Conservation (phyloP, 371 early-diverging fungal species). For the Mucor lusitanicus region DNA sequence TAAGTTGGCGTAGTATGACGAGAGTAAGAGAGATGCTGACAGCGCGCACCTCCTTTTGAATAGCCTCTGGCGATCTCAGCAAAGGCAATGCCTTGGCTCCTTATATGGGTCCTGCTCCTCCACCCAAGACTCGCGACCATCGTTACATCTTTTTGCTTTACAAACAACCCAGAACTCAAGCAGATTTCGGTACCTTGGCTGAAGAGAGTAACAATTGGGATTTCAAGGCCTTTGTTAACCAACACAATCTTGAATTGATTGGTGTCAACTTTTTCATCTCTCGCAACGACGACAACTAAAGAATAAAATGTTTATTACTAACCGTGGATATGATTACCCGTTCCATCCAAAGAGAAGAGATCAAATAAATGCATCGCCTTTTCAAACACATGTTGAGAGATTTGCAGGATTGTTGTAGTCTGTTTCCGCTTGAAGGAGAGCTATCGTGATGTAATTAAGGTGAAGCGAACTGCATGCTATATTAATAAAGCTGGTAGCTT, state of each 20-base stretch:
- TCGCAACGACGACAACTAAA: slow-evolving; percentile 16
- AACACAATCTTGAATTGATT: slow-evolving; percentile 52
- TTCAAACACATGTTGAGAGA: too few relatives aligned
- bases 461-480: too few relatives aligned
- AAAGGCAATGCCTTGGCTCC: slow-evolving; percentile 31
- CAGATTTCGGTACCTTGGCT: slow-evolving; percentile 25
- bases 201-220: slow-evolving; percentile 46
- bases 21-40: not conserved
- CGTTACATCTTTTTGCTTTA: slow-evolving; percentile 68
- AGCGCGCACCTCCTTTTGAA: not conserved
- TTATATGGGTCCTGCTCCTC: slow-evolving; percentile 64
- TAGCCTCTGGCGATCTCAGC: slow-evolving; percentile 31
- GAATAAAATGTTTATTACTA: not conserved
- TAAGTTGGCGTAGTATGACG: not conserved
- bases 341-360: not conserved
- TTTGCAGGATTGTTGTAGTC: too few relatives aligned
- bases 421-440: too few relatives aligned
- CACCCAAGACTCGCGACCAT: slow-evolving; percentile 57
- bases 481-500: too few relatives aligned
- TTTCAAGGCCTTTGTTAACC: slow-evolving; percentile 45
- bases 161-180: slow-evolving; percentile 42
- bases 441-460: too few relatives aligned
- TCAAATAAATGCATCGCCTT: not conserved
- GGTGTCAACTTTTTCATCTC: slow-evolving; percentile 61
- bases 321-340: not conserved